Percentiles rank a stretch among this genome's conserved stretches.
These are phyloP conservation scores for Pythium brachiatum DNA, from an alignment of 352 stramenopile genomes.

Conservation along the genomic window DNA sequence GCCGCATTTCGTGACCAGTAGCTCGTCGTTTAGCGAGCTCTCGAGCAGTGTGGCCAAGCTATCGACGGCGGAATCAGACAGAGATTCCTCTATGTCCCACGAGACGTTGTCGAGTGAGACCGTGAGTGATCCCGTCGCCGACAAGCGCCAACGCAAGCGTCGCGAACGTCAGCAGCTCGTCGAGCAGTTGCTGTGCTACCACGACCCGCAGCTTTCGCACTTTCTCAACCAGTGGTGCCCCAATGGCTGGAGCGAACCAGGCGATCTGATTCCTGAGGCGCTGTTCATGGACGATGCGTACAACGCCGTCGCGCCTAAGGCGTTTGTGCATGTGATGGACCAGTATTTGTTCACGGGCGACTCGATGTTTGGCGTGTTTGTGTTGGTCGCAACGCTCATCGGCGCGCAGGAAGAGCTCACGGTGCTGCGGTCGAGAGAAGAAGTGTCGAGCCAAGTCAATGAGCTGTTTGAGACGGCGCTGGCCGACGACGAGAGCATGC, in stretches of 20 bases:
- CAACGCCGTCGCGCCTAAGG: slow-evolving; percentile 48
- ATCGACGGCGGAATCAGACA: slow-evolving; percentile 19
- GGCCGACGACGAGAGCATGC: slow-evolving; percentile 37
- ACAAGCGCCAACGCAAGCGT: slow-evolving; percentile 31
- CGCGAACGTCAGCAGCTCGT: slow-evolving; percentile 60
- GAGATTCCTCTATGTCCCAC: slow-evolving; percentile 39
- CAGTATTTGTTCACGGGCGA: slow-evolving; percentile 74
- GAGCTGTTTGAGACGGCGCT: slow-evolving; percentile 36
- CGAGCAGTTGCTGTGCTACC: slow-evolving; percentile 73
- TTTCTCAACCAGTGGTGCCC: slow-evolving; percentile 72
- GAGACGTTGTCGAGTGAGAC: slow-evolving; percentile 23
- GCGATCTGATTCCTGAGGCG: slow-evolving; percentile 44
- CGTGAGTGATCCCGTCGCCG: slow-evolving; percentile 28
- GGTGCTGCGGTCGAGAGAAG: slow-evolving; percentile 28
- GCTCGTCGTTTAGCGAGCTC: slow-evolving; percentile 7
- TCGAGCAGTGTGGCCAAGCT: slow-evolving; percentile 18
- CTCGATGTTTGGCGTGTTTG: slow-evolving; percentile 66
- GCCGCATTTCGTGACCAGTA: slow-evolving; percentile 61
- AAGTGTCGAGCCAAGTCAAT: slow-evolving; percentile 44
- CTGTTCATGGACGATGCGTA: slow-evolving; percentile 72
- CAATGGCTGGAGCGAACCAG: slow-evolving; percentile 62
- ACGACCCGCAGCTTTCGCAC: slow-evolving; percentile 64
- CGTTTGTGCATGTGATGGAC: slow-evolving; percentile 76
- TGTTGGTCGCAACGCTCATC: slow-evolving; percentile 61
- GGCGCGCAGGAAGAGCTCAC: slow-evolving; percentile 40